These are phyloP conservation scores for Phycomyces nitens DNA, from an alignment of 192 early-diverging fungal genomes.

Conservation along the genomic window DNA sequence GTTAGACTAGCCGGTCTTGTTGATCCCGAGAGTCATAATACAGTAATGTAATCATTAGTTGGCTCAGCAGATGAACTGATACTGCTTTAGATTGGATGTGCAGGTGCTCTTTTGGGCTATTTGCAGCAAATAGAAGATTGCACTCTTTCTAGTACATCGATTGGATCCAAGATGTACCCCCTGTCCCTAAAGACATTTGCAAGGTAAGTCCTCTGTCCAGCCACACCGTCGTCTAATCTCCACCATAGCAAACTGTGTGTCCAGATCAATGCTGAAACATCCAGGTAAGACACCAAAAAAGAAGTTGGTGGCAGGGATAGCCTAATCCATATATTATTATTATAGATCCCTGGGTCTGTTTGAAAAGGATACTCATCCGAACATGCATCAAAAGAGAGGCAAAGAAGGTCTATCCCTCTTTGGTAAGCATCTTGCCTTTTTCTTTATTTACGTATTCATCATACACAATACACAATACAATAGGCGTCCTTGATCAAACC, in stretches of 20 bases:
- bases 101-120: constrained; percentile 41
- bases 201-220: constrained; percentile 9
- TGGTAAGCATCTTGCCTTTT: constrained; percentile 40
- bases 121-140: constrained; percentile 27
- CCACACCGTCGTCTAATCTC: neutral
- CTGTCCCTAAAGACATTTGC: constrained; percentile 5
- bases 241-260: constrained; percentile 42
- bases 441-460: neutral
- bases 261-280: constrained; percentile 55
- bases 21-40: neutral
- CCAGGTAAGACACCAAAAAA: too few relatives aligned
- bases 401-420: constrained; percentile 75
- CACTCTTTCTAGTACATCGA: neutral
- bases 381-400: constrained; percentile 61
- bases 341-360: constrained; percentile 79
- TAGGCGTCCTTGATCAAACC: constrained; percentile 65
- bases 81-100: constrained; percentile 37
- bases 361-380: constrained; percentile 74
- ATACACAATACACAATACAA: neutral
- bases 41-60: neutral
- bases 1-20: neutral
- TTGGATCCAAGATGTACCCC: too few relatives aligned
- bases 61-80: neutral
- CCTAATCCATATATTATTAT: neutral
- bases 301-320: too few relatives aligned